Conservation (phyloP, 2,329 filamentous ascomycete genomes). For the Curvularia sp. region DNA sequence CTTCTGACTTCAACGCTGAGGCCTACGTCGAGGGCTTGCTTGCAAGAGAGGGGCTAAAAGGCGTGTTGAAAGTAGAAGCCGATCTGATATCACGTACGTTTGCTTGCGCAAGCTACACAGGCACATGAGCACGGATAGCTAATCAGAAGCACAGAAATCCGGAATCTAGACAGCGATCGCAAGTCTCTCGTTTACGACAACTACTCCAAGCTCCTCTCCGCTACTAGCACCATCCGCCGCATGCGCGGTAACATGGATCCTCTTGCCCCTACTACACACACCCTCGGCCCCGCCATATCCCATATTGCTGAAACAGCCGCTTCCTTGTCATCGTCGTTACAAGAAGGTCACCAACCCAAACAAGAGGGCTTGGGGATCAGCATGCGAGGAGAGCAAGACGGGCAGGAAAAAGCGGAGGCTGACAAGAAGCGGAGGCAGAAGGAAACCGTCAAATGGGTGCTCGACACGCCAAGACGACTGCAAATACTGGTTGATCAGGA, state of each 20-base stretch:
- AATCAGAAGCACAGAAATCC: conserved; percentile 65
- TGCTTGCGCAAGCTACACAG: neutral
- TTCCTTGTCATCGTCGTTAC: conserved; percentile 50
- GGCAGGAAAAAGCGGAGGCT: conserved; percentile 31
- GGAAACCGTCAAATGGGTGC: conserved; percentile 67
- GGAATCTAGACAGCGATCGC: conserved; percentile 91
- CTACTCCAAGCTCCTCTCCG: conserved; percentile 95
- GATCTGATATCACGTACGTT: conserved; percentile 63
- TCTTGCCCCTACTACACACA: conserved; percentile 74
- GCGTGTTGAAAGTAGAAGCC: conserved; percentile 73
- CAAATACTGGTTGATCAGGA: conserved; percentile 65
- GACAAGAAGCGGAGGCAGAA: conserved; percentile 52
- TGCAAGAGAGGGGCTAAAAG: conserved; percentile 68
- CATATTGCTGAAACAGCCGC: conserved; percentile 72
- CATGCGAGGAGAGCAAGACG: conserved; percentile 32
- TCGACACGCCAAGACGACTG: conserved; percentile 67
- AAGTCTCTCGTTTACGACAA: conserved; percentile 99
- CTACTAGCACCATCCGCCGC: conserved; percentile 92
- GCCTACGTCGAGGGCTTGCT: conserved; percentile 70
- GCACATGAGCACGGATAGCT: conserved; percentile 2
- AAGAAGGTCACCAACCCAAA: conserved; percentile 33
- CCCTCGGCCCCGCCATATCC: conserved; percentile 74
- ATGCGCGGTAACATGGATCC: conserved; percentile 86
- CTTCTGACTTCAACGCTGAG: conserved; percentile 73
- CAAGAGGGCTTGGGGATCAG: conserved; percentile 36